Conservation (phyloP, 2,329 filamentous ascomycete genomes). For the Aspergillus sp. region DNA sequence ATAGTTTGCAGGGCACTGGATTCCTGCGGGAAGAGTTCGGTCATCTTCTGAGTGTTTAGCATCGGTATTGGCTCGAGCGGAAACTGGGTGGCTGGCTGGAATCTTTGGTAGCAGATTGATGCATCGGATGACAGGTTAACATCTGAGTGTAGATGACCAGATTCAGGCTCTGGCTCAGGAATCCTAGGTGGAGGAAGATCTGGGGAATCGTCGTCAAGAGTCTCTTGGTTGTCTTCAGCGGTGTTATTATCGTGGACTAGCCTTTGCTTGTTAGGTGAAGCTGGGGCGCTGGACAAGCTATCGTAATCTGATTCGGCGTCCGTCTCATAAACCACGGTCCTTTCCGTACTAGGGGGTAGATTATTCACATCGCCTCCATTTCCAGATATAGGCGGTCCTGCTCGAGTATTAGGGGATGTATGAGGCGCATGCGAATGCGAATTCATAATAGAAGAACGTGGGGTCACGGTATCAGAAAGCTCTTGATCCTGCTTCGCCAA, state of each 20-base stretch:
- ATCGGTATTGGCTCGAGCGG: slow-evolving; percentile 31
- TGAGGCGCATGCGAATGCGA: background rate
- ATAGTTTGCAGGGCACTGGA: slow-evolving; percentile 12
- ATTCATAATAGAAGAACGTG: too few relatives aligned
- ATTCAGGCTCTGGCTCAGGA: slow-evolving; percentile 18
- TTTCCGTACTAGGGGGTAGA: slow-evolving; percentile 11
- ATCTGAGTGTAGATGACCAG: slow-evolving; percentile 19
- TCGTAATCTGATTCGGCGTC: slow-evolving; percentile 35
- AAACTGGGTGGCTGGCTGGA: slow-evolving; percentile 32
- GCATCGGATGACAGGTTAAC: slow-evolving; percentile 28
- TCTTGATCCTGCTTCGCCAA: background rate
- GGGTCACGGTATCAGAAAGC: too few relatives aligned
- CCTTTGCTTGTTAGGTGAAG: slow-evolving; percentile 3
- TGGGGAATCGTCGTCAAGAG: slow-evolving; percentile 22
- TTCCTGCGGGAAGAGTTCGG: slow-evolving; percentile 33
- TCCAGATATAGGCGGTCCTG: background rate
- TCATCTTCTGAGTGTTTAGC: slow-evolving; percentile 31
- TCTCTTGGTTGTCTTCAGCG: slow-evolving; percentile 7
- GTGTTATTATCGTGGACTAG: background rate
- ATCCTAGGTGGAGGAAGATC: slow-evolving; percentile 24
- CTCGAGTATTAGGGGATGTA: background rate
- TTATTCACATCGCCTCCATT: background rate
- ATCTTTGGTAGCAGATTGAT: slow-evolving; percentile 33
- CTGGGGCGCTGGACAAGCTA: slow-evolving; percentile 9
- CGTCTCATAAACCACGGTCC: slow-evolving; percentile 38